Base-by-base conservation (phyloP, 805 yeast genomes). In the Sugiyamaella boreocaroliniensis region DNA sequence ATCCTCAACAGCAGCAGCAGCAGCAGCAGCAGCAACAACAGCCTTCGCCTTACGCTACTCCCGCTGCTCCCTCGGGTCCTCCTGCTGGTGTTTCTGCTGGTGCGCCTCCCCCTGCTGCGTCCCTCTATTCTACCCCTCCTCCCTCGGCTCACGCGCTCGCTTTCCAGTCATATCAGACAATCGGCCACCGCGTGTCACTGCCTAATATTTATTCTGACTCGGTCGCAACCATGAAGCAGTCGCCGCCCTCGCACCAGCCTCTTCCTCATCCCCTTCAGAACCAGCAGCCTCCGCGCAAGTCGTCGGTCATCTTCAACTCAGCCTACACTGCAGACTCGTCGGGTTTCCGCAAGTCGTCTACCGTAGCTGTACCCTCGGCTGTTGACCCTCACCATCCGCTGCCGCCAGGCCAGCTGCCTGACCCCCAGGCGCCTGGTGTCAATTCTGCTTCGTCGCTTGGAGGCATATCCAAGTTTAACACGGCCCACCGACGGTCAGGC, bases 351-450 rank as follows among this genome's bases (percentile, higher is more conserved):
- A 57, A 58, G 46, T 56, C 61, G 19, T 55, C 62, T 14, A 41
- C 60, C 10, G 50, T 58, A 19, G 51, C 60, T 2, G 42, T 47
- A 19, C 37, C 12, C 10, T 16, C 43, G 41, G 37, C 50, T 18
- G 55, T 58, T 3, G 86, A 85, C 5, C 86, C 63, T 12, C 59
- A 55, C 48, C 55, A 55, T n/a, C 53, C 50, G 45, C 43, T 40
- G 12, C 55, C 48, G 5, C 37, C 11, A 10, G 37, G 37, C 5
- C 37, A 32, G 48, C 41, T 32, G 12, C 43, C 15, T 34, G 22
- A 20, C 20, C 43, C 19, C 7, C 44, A 15, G 15, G 26, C 51
- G 4, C 19, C 47, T 10, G 29, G 19, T 42, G 41, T 22, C 22
- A 22, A 29, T 32, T 18, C 53, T 11, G 18, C 40, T 42, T n/a